Evolutionary conservation across 305 asterid genomes (phyloP).

Genomic region (Euphrasia arctica): DNA sequence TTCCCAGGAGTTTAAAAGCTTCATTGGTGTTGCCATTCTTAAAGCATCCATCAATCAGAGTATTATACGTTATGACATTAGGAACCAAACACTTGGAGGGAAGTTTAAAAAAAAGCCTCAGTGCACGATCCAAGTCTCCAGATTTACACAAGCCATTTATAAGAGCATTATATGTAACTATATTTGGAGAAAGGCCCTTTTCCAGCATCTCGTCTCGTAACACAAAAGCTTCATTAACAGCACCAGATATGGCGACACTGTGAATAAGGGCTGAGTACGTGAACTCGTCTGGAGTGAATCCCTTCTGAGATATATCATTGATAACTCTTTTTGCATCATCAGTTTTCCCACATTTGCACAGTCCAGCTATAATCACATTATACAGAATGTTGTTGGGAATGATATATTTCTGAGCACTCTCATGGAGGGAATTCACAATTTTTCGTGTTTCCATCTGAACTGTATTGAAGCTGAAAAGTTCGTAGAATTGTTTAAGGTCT

Average conservation of each 20-base stretch:
- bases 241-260: slow-evolving; percentile 56
- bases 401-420: slow-evolving; percentile 34
- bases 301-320: slow-evolving; percentile 42
- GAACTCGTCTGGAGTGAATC: slow-evolving; percentile 79
- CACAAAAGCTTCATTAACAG: slow-evolving; percentile 67
- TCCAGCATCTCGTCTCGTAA: slow-evolving; percentile 80
- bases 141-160: slow-evolving; percentile 74
- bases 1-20: slow-evolving; percentile 57
- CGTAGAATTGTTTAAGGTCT: slow-evolving; percentile 39
- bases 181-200: slow-evolving; percentile 71
- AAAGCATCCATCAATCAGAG: slow-evolving; percentile 66
- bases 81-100: slow-evolving; percentile 52
- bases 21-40: slow-evolving; percentile 52
- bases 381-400: slow-evolving; percentile 58
- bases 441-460: slow-evolving; percentile 39
- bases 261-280: slow-evolving; percentile 77
- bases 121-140: slow-evolving; percentile 71
- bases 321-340: slow-evolving; percentile 63
- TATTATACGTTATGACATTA: slow-evolving; percentile 55
- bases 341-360: slow-evolving; percentile 71
- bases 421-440: slow-evolving; percentile 54
- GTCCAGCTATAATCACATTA: slow-evolving; percentile 67
- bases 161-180: slow-evolving; percentile 76
- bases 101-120: slow-evolving; percentile 70
- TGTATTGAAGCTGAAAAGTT: slow-evolving; percentile 33